Evolutionary conservation across 768 basidiomycete species (phyloP).

Genomic region (Clathrus columnatus): DNA sequence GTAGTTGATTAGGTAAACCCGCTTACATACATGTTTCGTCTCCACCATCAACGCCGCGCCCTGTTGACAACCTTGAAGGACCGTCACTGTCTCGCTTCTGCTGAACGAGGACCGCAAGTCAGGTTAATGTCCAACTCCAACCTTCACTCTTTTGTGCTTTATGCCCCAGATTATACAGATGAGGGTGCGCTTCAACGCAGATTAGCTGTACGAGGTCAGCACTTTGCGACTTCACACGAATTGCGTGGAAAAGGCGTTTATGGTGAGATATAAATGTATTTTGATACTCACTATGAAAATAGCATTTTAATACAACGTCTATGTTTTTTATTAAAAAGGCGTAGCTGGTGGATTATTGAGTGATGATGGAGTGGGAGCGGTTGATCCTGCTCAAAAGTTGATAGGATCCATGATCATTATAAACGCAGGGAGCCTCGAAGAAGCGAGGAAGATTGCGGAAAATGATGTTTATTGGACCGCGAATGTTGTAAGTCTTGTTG

Average conservation of each 20-base stretch:
- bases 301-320: background rate
- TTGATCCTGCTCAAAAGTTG: slow-evolving; percentile 43
- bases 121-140: background rate
- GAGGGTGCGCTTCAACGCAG: slow-evolving; percentile 12
- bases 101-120: too few relatives aligned
- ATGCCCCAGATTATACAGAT: slow-evolving; percentile 25
- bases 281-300: background rate
- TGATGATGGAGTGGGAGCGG: slow-evolving; percentile 39
- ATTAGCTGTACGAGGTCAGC: slow-evolving; percentile 1
- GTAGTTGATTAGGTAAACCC: too few relatives aligned
- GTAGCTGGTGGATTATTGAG: slow-evolving; percentile 51
- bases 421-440: slow-evolving; percentile 45
- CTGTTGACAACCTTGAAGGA: too few relatives aligned
- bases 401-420: slow-evolving; percentile 51
- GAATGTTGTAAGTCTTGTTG: slow-evolving; percentile 34
- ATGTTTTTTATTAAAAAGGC: slow-evolving; percentile 30
- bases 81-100: too few relatives aligned
- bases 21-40: too few relatives aligned
- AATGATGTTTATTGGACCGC: slow-evolving; percentile 34
- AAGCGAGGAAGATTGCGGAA: slow-evolving; percentile 29
- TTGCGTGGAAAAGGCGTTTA: background rate
- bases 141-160: slow-evolving; percentile 16
- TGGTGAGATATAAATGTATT: background rate
- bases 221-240: background rate
- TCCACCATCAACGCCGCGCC: too few relatives aligned